Percentiles rank a stretch among this genome's conserved stretches.
Evolutionary conservation across 2,329 filamentous ascomycete genomes (phyloP).

Genomic region (Xylariaceae sp.): DNA sequence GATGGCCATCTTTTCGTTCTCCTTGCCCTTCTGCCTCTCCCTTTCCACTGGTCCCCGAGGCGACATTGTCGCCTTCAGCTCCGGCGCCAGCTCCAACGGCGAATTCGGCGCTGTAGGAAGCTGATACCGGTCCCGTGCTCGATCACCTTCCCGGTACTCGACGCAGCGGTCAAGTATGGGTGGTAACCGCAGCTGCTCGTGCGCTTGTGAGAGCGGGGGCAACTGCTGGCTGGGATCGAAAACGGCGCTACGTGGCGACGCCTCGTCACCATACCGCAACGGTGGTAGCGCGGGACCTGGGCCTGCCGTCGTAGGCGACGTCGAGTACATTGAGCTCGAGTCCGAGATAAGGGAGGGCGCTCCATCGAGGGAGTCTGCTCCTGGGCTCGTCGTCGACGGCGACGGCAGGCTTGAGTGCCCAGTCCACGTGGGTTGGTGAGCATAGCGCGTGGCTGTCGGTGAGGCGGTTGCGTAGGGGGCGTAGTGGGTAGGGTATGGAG

Average conservation of each 20-base stretch:
- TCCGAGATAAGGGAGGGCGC: constrained; percentile 71
- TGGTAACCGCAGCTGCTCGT: constrained; percentile 15
- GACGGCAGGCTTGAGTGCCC: constrained; percentile 24
- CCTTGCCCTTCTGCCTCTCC: neutral
- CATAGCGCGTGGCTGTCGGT: constrained; percentile 6
- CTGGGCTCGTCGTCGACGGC: constrained; percentile 40
- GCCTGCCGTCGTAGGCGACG: constrained; percentile 46
- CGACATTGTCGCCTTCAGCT: constrained; percentile 1
- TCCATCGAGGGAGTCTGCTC: constrained; percentile 50
- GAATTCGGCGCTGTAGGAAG: constrained; percentile 32
- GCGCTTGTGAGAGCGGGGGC: constrained; percentile 2
- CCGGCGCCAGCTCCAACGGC: constrained; percentile 11
- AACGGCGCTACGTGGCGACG: constrained; percentile 5
- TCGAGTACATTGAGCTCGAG: constrained; percentile 56
- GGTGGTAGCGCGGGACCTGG: constrained; percentile 40
- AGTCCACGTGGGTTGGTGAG: constrained; percentile 11
- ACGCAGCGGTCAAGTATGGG: constrained; percentile 27
- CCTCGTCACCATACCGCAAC: constrained; percentile 15
- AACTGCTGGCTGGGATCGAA: constrained; percentile 6
- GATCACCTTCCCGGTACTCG: too few species aligned
- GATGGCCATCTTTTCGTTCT: too few species aligned
- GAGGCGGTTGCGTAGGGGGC: constrained; percentile 14
- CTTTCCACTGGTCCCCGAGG: neutral
- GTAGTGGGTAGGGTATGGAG: constrained; percentile 10
- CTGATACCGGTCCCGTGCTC: constrained; percentile 13